A percentile compares a stretch with the other conserved stretches of the same genome.
Evolutionary conservation across 2,329 filamentous ascomycete species (phyloP).

Genomic region (Penicillium sp.): DNA sequence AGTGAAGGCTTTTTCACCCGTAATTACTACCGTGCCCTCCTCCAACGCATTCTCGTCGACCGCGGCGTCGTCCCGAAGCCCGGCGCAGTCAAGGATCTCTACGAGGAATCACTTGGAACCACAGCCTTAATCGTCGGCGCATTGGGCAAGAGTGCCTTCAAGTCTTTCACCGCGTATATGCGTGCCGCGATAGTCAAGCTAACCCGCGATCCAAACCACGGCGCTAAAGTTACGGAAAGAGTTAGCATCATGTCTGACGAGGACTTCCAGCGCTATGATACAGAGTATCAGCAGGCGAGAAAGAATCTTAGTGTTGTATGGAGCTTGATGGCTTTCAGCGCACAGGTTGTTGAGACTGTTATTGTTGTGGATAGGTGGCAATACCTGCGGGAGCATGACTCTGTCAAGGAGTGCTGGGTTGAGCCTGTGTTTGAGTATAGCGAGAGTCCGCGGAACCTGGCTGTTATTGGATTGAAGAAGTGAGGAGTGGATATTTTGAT

Average conservation of each 20-base stretch:
- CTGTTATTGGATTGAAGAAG: conserved; percentile 86
- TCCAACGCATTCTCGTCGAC: conserved; percentile 92
- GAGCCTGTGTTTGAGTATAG: conserved; percentile 89
- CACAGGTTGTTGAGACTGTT: conserved; percentile 81
- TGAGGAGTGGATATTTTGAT: conserved; percentile 21
- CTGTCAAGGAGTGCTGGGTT: conserved; percentile 79
- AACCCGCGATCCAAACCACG: conserved; percentile 59
- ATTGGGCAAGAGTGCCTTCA: conserved; percentile 76
- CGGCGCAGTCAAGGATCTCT: conserved; percentile 28
- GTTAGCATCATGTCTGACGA: conserved; percentile 71
- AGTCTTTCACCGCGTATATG: conserved; percentile 73
- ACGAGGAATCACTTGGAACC: conserved; percentile 28
- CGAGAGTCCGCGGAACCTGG: conserved; percentile 83
- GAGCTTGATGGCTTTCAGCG: conserved; percentile 95
- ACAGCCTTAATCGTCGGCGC: conserved; percentile 75
- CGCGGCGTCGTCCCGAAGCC: conserved; percentile 69
- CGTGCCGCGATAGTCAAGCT: conserved; percentile 79
- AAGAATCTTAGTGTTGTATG: conserved; percentile 85
- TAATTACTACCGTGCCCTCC: conserved; percentile 86
- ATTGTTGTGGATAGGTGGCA: conserved; percentile 90
- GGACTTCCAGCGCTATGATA: conserved; percentile 71
- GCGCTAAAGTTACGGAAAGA: conserved; percentile 62
- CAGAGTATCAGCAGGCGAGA: conserved; percentile 63
- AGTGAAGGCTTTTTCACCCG: conserved; percentile 87
- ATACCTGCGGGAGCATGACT: conserved; percentile 77